Evolutionary conservation across 2,329 filamentous ascomycete species (phyloP), one percentile per base, ranked within the genome.

Genomic region (Aspergillus costaricaensis): DNA sequence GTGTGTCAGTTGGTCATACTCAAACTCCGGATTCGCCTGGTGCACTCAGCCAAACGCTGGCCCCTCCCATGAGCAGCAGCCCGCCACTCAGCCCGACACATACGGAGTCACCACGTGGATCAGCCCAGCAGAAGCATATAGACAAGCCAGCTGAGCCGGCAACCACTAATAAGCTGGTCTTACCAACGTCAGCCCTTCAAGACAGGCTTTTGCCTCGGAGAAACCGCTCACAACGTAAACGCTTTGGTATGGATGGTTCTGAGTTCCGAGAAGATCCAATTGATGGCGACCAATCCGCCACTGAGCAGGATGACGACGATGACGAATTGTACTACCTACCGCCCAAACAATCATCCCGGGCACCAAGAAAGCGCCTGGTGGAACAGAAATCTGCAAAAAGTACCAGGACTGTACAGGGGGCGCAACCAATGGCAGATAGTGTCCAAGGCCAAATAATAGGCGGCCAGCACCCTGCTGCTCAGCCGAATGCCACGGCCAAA

Each of bases 61-160:
- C 70, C 27, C 73, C 74, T 12, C 77, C 77, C 30, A 62, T 71
- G 52, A 79, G 77, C 62, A 78, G 71, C 52, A 74, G 72, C 36
- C 65, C 68, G n/a, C 43, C 55, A 4, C 55, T 54, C 27, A 66
- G 69, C 53, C 70, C 72, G 54, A 51, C 57, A 43, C n/a, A 56
- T 58, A 51, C 49, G 17, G n/a, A 62, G 23, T 58, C 56, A 19
- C 60, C 41, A n/a, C 50, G 30, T n/a, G n/a, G 55, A 10, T 21
- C 47, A 41, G 50, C 51, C 23, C 44, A 53, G 38, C 32, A 39
- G 10, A 53, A 36, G 39, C 25, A 7, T 36, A 50, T 19, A 12
- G 48, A 21, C 27, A 39, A 32, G 19, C 25, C 43, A 21, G 23
- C 8, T 5, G 52, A 21, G 30, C 56, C 57, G 39, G 60, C 53